Conservation (phyloP, 345 rosid genomes). For the Pugionium cornutum region DNA sequence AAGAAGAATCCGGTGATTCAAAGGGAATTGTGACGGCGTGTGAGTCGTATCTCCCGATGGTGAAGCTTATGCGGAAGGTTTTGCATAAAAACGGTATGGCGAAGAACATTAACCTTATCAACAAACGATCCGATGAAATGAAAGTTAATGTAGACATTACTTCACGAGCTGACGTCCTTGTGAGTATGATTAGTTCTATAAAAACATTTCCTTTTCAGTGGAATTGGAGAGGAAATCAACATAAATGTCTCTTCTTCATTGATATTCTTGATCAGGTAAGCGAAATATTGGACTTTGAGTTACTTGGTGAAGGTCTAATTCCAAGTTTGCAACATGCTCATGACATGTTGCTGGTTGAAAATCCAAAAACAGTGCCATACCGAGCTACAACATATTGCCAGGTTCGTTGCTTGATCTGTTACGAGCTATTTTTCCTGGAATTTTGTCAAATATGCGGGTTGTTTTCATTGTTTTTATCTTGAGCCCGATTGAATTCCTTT, state of each 20-base stretch:
- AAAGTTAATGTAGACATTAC: slow-evolving; percentile 61
- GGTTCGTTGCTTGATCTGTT: slow-evolving; percentile 45
- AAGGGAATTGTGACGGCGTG: slow-evolving; percentile 71
- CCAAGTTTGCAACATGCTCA: slow-evolving; percentile 92
- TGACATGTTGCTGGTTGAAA: slow-evolving; percentile 73
- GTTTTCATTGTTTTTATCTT: slow-evolving; percentile 4
- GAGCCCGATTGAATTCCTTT: background rate
- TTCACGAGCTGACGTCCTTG: slow-evolving; percentile 78
- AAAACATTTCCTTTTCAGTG: too few species aligned
- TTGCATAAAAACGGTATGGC: slow-evolving; percentile 67
- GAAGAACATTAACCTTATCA: slow-evolving; percentile 54
- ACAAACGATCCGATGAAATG: slow-evolving; percentile 82
- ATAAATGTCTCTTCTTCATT: background rate
- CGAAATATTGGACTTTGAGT: slow-evolving; percentile 92
- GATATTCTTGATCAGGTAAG: slow-evolving; percentile 57
- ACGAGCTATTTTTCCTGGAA: background rate
- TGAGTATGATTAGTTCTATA: slow-evolving; percentile 44
- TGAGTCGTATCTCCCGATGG: slow-evolving; percentile 96
- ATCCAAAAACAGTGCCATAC: slow-evolving; percentile 76
- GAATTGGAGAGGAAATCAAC: background rate
- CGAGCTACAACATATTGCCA: slow-evolving; percentile 81
- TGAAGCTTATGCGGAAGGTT: slow-evolving; percentile 83
- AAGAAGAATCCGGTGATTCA: slow-evolving; percentile 5
- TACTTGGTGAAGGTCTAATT: slow-evolving; percentile 93
- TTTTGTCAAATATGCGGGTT: background rate